These are phyloP conservation scores for Mortierella antarctica DNA, from an alignment of 192 early-diverging fungal species.

Conservation along the genomic window DNA sequence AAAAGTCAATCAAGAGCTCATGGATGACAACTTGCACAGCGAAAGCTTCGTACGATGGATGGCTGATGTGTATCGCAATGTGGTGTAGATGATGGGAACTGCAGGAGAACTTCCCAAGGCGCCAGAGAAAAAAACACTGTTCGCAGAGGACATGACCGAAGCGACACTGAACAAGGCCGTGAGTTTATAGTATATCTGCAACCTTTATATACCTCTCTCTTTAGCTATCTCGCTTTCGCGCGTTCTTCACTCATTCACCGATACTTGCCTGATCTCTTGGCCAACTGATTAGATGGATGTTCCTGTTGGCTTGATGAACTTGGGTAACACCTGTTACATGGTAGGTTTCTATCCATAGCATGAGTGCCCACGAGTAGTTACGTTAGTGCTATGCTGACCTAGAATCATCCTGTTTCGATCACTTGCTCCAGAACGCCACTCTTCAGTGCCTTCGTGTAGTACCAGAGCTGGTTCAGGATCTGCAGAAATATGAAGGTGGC, in stretches of 20 bases:
- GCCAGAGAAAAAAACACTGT: conserved; percentile 74
- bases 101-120: conserved; percentile 92
- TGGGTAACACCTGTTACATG: conserved; percentile 94
- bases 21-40: too few relatives aligned
- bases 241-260: too few relatives aligned
- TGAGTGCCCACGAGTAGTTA: neutral
- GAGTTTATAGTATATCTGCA: conserved; percentile 10
- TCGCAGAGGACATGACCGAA: conserved; percentile 96
- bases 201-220: neutral
- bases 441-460: conserved; percentile 93
- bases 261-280: neutral
- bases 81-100: conserved; percentile 92
- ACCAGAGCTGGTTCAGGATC: conserved; percentile 72
- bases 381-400: neutral
- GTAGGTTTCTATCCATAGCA: conserved; percentile 20
- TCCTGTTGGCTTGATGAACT: conserved; percentile 89
- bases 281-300: conserved; percentile 75
- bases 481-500: conserved; percentile 60
- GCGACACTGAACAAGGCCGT: conserved; percentile 86
- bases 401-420: neutral
- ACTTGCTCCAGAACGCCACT: conserved; percentile 76
- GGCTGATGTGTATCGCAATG: neutral
- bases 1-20: neutral
- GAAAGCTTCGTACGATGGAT: too few relatives aligned
- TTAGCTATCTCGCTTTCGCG: neutral